Evolutionary conservation across 2,329 filamentous ascomycete species (phyloP), one percentile per base, ranked within the genome.

Genomic region (Fusarium sp.): DNA sequence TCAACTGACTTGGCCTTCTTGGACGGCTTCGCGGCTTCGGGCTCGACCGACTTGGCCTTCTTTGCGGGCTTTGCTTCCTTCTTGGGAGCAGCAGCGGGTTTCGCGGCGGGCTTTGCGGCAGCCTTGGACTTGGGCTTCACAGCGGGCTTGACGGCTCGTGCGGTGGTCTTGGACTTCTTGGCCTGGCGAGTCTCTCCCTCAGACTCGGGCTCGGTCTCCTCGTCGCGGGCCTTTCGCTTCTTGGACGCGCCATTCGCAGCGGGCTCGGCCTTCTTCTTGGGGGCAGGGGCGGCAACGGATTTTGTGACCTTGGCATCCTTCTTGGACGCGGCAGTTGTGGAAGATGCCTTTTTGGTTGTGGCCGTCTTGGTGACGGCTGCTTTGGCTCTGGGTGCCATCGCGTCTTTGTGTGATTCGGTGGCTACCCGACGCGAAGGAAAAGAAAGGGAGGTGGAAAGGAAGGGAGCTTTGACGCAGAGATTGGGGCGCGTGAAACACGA

Each of bases 1-100:
- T 91, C 82, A 54, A 86, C 88, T 78, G 69, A 70, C 71, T 74
- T 77, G 64, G 65, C 56, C 58, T 70, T 72, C 66, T 75, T 74
- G 56, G 62, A 23, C 23, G 23, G 23, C 23, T 23, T 23, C 23
- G 23, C 23, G 53, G 57, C 41, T 58, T 70, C 66, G 13, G 65
- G 39, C 39, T 70, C 70, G 37, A 72, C 70, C 12, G 72, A 39
- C 34, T 62, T 60, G 9, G 61, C 60, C 63, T 73, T 73, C 47
- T 69, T 67, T 2, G 65, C 48, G 39, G 63, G 36, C 62, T 79
- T 78, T 39, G 63, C 36, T 57, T 78, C 78, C 67, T 71, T 76
- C 79, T 87, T 86, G 55, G 82, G 75, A 40, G 83, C 67, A 12
- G 78, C 76, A 56, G 73, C 71, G 30, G 60, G 48, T 53, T 74